Evolutionary conservation across 306 rosid genomes (phyloP).

Genomic region (Pyrus communis): DNA sequence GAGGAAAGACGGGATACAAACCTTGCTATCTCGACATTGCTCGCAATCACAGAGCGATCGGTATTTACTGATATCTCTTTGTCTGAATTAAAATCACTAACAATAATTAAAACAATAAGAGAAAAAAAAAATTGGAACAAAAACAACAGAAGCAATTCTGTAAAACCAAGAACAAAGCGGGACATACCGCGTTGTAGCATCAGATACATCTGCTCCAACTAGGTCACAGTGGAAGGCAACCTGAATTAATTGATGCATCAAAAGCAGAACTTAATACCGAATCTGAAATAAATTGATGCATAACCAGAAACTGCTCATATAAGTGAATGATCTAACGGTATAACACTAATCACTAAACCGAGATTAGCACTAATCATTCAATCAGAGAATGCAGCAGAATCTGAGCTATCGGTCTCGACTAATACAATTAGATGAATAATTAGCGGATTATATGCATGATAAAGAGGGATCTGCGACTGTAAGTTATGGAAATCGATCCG

Average conservation of each 20-base stretch:
- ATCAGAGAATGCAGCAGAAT: not conserved
- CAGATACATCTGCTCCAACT: conserved; percentile 25
- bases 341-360: not conserved
- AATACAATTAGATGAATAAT: not conserved
- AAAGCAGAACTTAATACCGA: conserved; percentile 3
- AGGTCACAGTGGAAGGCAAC: conserved; percentile 26
- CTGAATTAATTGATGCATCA: conserved; percentile 30
- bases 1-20: conserved; percentile 16
- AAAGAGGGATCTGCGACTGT: conserved; percentile 13
- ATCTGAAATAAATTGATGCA: not conserved
- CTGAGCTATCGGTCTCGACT: not conserved
- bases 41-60: conserved; percentile 32
- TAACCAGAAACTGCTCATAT: not conserved
- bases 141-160: not conserved
- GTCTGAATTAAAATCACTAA: conserved; percentile 12
- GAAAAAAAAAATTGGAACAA: not conserved
- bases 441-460: not conserved
- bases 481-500: not conserved
- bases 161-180: conserved; percentile 1
- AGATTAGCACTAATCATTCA: not conserved
- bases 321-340: not conserved
- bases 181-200: conserved; percentile 38
- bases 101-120: not conserved
- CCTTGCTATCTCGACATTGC: conserved; percentile 42
- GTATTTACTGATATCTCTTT: conserved; percentile 15